phyloP scores from a whole-genome alignment of 352 stramenopile species.

The Elongisporangium prolatum region DNA sequence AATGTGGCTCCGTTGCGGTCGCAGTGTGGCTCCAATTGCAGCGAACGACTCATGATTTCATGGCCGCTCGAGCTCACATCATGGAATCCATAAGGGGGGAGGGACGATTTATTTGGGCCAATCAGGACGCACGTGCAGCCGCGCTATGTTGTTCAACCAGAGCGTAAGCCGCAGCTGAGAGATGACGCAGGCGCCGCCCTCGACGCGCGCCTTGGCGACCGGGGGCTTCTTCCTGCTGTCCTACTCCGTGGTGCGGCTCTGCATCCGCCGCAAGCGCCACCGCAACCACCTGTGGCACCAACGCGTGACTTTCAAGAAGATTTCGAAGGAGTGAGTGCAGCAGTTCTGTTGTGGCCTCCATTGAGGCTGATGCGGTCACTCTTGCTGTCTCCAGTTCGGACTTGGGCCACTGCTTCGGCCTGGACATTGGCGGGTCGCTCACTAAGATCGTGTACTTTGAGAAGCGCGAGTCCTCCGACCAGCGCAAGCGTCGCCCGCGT shows the following conservation, averaged over 20 bases:
- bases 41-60: slow-evolving; percentile 1
- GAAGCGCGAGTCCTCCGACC: slow-evolving; percentile 36
- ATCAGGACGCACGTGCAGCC: not conserved
- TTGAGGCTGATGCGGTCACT: not conserved
- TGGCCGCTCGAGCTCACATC: slow-evolving; percentile 1
- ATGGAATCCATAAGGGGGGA: not conserved
- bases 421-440: slow-evolving; percentile 90
- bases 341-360: not conserved
- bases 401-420: slow-evolving; percentile 75
- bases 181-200: not conserved
- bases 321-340: slow-evolving; percentile 68
- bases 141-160: not conserved
- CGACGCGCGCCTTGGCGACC: slow-evolving; percentile 33
- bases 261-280: slow-evolving; percentile 56
- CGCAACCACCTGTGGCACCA: slow-evolving; percentile 65
- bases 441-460: slow-evolving; percentile 97
- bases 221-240: slow-evolving; percentile 75
- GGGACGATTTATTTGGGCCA: slow-evolving; percentile 4
- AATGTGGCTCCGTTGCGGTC: not conserved
- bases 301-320: slow-evolving; percentile 81
- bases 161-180: not conserved
- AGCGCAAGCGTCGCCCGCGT: slow-evolving; percentile 57
- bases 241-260: slow-evolving; percentile 58
- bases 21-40: not conserved
- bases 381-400: slow-evolving; percentile 48